Conservation (phyloP, 345 rosid species). For the Anastatica hierochuntica region DNA sequence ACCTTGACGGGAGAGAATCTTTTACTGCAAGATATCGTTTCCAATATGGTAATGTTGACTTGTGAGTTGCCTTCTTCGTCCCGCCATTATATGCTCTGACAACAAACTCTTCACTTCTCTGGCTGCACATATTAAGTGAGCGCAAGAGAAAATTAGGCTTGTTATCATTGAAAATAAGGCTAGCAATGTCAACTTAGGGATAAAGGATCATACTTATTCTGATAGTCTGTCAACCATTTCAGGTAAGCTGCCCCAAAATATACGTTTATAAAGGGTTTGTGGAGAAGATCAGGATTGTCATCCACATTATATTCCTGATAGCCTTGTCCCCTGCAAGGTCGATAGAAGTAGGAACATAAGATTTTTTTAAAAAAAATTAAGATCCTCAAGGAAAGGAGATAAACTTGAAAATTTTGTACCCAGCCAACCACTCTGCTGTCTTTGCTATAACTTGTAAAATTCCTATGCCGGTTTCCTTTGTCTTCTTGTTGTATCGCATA, state of each 20-base stretch:
- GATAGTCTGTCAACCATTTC: constrained; percentile 64
- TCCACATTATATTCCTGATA: constrained; percentile 44
- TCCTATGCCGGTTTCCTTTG: constrained; percentile 60
- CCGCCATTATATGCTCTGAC: constrained; percentile 82
- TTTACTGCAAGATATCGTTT: constrained; percentile 66
- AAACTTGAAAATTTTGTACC: constrained; percentile 31
- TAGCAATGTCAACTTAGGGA: neutral
- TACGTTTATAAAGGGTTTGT: constrained; percentile 66
- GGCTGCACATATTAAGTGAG: constrained; percentile 61
- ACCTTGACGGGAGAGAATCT: constrained; percentile 74
- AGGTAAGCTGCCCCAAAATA: constrained; percentile 91
- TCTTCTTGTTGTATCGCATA: constrained; percentile 47
- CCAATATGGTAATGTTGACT: constrained; percentile 85
- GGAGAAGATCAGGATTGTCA: constrained; percentile 55
- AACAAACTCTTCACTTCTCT: constrained; percentile 78
- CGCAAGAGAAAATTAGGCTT: neutral
- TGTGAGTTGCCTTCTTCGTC: constrained; percentile 67
- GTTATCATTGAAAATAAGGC: neutral
- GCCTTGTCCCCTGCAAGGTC: constrained; percentile 52
- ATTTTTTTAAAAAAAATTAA: neutral
- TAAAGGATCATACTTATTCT: constrained; percentile 40
- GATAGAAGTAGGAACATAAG: constrained; percentile 5
- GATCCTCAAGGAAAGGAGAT: neutral
- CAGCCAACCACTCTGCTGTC: constrained; percentile 61
- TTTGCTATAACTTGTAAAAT: constrained; percentile 66